A percentile compares a stretch with the other conserved stretches of the same genome.
phyloP scores from a whole-genome alignment of 73 alveolate genomes.

The Effrenium voratum region DNA sequence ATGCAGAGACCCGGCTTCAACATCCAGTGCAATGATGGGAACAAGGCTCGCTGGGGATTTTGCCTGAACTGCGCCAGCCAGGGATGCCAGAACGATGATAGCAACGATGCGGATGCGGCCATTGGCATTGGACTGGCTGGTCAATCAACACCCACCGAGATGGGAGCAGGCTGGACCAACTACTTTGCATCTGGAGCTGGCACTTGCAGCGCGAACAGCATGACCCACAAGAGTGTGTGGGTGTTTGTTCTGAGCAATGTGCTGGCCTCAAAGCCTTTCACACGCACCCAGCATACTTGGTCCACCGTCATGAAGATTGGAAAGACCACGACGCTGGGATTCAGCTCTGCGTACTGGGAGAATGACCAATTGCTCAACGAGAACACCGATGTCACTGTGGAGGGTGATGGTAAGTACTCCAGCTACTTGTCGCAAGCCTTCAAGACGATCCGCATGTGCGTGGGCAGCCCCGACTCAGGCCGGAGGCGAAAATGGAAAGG shows the following conservation, averaged over 20 bases:
- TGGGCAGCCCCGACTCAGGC: constrained; percentile 13
- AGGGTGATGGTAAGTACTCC: not conserved
- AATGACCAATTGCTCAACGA: not conserved
- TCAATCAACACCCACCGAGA: not conserved
- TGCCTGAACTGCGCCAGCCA: constrained; percentile 18
- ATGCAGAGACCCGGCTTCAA: constrained; percentile 36
- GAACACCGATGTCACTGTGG: not conserved
- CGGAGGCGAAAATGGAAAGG: too few species aligned
- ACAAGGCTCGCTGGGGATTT: constrained; percentile 16
- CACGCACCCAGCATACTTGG: too few species aligned
- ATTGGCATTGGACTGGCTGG: not conserved
- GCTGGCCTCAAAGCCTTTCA: too few species aligned
- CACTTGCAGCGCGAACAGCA: not conserved
- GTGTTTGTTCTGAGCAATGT: too few species aligned
- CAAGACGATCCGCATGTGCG: constrained; percentile 20
- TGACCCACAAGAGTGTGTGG: not conserved
- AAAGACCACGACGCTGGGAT: not conserved
- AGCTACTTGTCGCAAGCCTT: not conserved
- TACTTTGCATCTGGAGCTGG: not conserved
- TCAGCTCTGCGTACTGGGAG: not conserved
- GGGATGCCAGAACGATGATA: not conserved
- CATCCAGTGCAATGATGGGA: not conserved
- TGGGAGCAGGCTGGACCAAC: constrained; percentile 7
- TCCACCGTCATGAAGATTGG: not conserved
- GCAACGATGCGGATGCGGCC: constrained; percentile 32